Base-by-base conservation (phyloP, 441 rosid species). In the Raphanus hybrid region DNA sequence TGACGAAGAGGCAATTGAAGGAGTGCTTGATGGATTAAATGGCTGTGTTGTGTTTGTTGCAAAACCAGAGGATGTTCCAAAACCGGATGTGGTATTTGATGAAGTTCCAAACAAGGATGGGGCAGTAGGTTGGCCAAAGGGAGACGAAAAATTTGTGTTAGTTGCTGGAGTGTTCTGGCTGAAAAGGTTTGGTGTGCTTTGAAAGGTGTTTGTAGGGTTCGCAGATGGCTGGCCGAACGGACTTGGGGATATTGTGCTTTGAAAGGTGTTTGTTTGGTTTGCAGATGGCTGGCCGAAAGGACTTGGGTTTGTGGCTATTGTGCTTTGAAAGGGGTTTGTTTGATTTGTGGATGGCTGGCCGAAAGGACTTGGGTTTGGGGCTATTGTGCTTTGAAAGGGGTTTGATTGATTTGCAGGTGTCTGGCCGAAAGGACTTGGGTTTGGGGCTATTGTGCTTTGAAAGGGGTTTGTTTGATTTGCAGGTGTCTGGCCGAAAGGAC, bases 1-100 rank as follows among this genome's bases (percentile, higher is more conserved):
- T 67, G 99, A 84, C 60, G 92, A 79, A 61, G 94, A 80, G 70
- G 84, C 81, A 81, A 92, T 88, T 10, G 81, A 59, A 65, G 87
- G 60, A 39, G 84, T 15, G 77, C 76, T 82, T 52, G 90, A 79
- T 73, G 91, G 11, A 75, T 82, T 77, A 81, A 89, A 86, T 57
- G 97, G 82, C 62, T 88, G 73, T 10, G 89, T 78, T 23, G 90
- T 55, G 68, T 62, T 75, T 70, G 83, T 72, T 23, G 75, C 78
- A 83, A 86, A 92, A 54, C 84, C 54, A 66, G 92, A 35, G 32
- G 90, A 70, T 37, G 83, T 18, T 73, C 81, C 84, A 85, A 87
- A 89, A 52, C 80, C 15, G 15, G 87, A 82, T 77, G 90, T 50
- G 60, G 81, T 32, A 62, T 81, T 66, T 37, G 89, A 71, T 54